Base-by-base conservation (phyloP, 225 moss, liverwort and hornwort genomes). In the Anthoceros angustus region DNA sequence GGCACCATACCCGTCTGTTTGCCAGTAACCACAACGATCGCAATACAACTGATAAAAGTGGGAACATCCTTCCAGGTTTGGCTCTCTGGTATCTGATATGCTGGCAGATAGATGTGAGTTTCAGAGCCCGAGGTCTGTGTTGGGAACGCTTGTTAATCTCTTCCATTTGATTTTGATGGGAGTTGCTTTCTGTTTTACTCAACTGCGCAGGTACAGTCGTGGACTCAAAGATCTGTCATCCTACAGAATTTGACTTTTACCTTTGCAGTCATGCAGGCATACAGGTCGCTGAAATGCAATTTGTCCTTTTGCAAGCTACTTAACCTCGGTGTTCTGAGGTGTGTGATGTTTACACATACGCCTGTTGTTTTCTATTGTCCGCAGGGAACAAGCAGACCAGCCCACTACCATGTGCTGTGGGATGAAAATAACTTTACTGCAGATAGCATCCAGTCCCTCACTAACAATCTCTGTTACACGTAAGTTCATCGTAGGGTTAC, bases 181-280 rank as follows among this genome's bases (percentile, higher is more conserved):
- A 61, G 38, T 32, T 20, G 38, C 39, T 40, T 23, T 15, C 9
- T 49, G 12, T 64, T 45, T 39, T 25, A 12, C 14, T 2, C 67
- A 40, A 61, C 8, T 21, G 46, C 60, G 49, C 65, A 94, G 94
- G 94, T 39, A 95, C 94, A 7, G 94, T 95, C 62, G 94, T 95
- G 0, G 94, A 95, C 61, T 88, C 94, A 0, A 95, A 91, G 43
- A 95, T 95, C n/a, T 95, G 94, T 66, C 94, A 95, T 60, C 94
- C 94, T 2, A 95, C 94, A 0, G 94, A 95, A 42, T 95, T 95
- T 16, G 94, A 95, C 72, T 95, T 95, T 25, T 95, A 95, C 41
- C 76, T 95, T 8, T 95, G 94, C 65, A 95, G 94, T 67, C 94
- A 95, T 62, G 94, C 94, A 3, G 94, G 94, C 12, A 95, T 95